phyloP scores from a whole-genome alignment of 495 filamentous ascomycete genomes.

The Friedmanniomyces simplex region DNA sequence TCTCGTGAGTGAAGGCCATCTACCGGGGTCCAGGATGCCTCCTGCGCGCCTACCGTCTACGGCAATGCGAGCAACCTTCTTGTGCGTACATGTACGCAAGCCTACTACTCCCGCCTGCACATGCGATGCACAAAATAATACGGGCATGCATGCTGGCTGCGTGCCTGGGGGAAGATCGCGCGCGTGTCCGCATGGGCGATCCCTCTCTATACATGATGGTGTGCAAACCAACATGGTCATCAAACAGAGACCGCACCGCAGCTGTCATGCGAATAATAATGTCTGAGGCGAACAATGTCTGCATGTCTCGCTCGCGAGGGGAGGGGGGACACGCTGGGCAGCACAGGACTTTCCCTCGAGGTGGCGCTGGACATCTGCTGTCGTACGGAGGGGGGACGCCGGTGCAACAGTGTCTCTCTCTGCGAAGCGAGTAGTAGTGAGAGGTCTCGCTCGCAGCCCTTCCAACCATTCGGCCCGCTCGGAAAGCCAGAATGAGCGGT shows the following conservation, averaged over 20 bases:
- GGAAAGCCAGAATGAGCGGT: conserved; percentile 1
- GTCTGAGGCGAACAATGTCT: not conserved
- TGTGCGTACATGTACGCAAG: not conserved
- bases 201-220: not conserved
- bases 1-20: too few species aligned
- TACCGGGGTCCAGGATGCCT: not conserved
- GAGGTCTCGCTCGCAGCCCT: not conserved
- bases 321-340: not conserved
- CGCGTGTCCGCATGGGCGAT: not conserved
- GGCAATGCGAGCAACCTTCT: not conserved
- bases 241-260: not conserved
- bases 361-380: not conserved
- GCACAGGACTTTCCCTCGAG: not conserved
- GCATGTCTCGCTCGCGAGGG: not conserved
- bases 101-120: not conserved
- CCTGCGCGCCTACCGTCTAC: not conserved
- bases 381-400: not conserved
- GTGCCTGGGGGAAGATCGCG: not conserved
- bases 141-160: not conserved
- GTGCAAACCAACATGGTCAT: not conserved
- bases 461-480: not conserved
- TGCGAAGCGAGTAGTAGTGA: too few species aligned
- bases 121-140: not conserved
- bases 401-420: not conserved
- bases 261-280: not conserved